Conservation (phyloP, 176 grass and related monocot species). For the Juncus inflexus region DNA sequence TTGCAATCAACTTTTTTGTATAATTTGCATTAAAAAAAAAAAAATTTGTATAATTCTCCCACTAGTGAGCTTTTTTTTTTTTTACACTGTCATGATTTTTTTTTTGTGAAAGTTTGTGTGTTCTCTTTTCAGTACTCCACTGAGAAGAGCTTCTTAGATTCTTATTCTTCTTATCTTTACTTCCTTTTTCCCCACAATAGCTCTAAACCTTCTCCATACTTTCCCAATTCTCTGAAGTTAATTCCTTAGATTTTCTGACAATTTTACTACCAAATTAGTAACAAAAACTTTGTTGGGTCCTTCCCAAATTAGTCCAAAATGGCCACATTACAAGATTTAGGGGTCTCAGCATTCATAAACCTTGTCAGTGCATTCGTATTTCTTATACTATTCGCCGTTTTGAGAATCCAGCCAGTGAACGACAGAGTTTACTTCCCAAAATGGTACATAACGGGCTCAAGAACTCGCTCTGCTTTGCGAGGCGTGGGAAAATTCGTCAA, state of each 20-base stretch:
- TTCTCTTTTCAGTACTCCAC: slow-evolving; percentile 18
- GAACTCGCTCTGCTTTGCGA: slow-evolving; percentile 16
- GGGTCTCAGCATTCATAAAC: slow-evolving; percentile 96
- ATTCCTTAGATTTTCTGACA: neutral
- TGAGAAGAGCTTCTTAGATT: slow-evolving; percentile 7
- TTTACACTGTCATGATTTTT: slow-evolving; percentile 12
- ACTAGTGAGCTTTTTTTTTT: slow-evolving; percentile 5
- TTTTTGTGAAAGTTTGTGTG: slow-evolving; percentile 6
- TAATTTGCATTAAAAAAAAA: too few relatives aligned
- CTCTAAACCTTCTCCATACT: slow-evolving; percentile 13
- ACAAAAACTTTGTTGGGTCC: slow-evolving; percentile 16
- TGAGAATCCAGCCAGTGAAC: slow-evolving; percentile 92
- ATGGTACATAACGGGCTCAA: slow-evolving; percentile 54
- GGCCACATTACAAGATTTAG: slow-evolving; percentile 82
- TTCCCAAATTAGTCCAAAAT: slow-evolving; percentile 31
- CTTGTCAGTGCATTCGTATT: slow-evolving; percentile 69
- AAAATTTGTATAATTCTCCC: too few relatives aligned
- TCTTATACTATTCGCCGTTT: slow-evolving; percentile 77
- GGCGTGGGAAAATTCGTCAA: slow-evolving; percentile 68
- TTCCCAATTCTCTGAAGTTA: slow-evolving; percentile 7
- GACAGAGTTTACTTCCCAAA: slow-evolving; percentile 96
- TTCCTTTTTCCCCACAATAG: neutral
- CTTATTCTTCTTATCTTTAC: slow-evolving; percentile 11
- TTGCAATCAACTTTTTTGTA: too few relatives aligned
- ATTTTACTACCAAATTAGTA: slow-evolving; percentile 3